Evolutionary conservation across 2,329 filamentous ascomycete species (phyloP).

Genomic region (Dactylellina parvicollis): DNA sequence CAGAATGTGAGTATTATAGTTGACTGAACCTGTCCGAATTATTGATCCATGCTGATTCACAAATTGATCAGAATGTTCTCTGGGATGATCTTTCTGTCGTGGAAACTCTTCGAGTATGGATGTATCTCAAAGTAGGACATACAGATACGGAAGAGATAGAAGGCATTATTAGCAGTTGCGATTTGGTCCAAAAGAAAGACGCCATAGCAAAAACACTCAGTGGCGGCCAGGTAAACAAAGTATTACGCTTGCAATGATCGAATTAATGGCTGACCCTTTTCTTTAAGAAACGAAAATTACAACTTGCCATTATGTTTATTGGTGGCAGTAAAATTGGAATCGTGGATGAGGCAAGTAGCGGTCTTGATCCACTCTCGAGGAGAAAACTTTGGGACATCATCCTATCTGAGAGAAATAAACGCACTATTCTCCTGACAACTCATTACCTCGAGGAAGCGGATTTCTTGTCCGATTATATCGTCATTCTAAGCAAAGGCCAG

Average conservation of each 20-base stretch:
- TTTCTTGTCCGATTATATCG: conserved; percentile 86
- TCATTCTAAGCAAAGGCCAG: conserved; percentile 83
- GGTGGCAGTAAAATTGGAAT: conserved; percentile 88
- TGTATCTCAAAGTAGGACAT: conserved; percentile 75
- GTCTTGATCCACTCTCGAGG: conserved; percentile 84
- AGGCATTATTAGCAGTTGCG: conserved; percentile 74
- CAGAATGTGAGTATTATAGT: conserved; percentile 65
- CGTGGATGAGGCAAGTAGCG: conserved; percentile 89
- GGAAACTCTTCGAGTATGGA: conserved; percentile 86
- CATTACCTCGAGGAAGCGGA: conserved; percentile 96
- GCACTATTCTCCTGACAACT: conserved; percentile 88
- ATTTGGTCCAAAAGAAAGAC: conserved; percentile 77
- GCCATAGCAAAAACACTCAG: conserved; percentile 81
- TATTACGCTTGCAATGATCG: neutral
- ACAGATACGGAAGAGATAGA: conserved; percentile 70
- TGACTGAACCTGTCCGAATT: neutral
- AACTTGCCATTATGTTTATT: conserved; percentile 94
- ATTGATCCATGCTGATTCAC: neutral
- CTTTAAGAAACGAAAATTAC: conserved; percentile 78
- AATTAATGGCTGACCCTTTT: neutral
- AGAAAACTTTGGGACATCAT: conserved; percentile 95
- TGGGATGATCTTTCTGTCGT: conserved; percentile 89
- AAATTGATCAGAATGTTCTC: conserved; percentile 78
- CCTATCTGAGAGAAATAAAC: conserved; percentile 79
- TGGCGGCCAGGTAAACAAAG: conserved; percentile 72